Conservation (phyloP, 1,139 yeast species). For the Nadsonia commutata region DNA sequence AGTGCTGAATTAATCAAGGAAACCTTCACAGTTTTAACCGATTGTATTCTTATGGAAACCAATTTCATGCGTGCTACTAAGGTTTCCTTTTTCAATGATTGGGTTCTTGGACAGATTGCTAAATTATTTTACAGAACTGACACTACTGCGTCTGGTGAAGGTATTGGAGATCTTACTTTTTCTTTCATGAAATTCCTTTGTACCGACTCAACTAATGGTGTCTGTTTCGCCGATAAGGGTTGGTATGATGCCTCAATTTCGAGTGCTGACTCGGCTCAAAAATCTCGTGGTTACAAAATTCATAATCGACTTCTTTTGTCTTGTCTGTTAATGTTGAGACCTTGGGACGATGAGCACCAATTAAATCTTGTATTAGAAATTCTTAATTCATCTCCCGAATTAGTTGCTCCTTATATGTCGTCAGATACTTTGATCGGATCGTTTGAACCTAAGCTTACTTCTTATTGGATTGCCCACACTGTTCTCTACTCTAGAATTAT, state of each 20-base stretch:
- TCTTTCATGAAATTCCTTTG: constrained; percentile 35
- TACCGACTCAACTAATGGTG: constrained; percentile 42
- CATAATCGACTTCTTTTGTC: constrained; percentile 51
- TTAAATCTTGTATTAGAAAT: constrained; percentile 40
- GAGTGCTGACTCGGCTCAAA: constrained; percentile 7
- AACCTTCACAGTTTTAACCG: constrained; percentile 35
- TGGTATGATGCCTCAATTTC: constrained; percentile 33
- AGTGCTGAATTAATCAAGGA: constrained; percentile 33
- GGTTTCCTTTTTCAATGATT: constrained; percentile 65
- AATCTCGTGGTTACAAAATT: constrained; percentile 7
- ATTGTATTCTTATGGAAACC: constrained; percentile 41
- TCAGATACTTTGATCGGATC: constrained; percentile 30
- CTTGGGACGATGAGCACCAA: constrained; percentile 64
- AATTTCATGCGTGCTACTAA: constrained; percentile 56
- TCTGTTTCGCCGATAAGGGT: constrained; percentile 46
- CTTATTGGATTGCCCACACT: constrained; percentile 73
- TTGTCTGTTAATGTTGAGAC: constrained; percentile 51
- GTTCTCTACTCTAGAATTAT: constrained; percentile 46
- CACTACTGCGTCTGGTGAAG: constrained; percentile 14
- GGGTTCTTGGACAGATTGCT: constrained; percentile 46
- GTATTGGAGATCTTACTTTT: constrained; percentile 22
- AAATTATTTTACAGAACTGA: constrained; percentile 33
- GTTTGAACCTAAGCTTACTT: constrained; percentile 53
- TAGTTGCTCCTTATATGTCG: constrained; percentile 57
- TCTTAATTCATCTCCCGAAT: constrained; percentile 44